A percentile compares a stretch with the other conserved stretches of the same genome.
These are phyloP conservation scores for Penicillium soppii DNA, from an alignment of 495 filamentous ascomycete species.

Conservation along the genomic window DNA sequence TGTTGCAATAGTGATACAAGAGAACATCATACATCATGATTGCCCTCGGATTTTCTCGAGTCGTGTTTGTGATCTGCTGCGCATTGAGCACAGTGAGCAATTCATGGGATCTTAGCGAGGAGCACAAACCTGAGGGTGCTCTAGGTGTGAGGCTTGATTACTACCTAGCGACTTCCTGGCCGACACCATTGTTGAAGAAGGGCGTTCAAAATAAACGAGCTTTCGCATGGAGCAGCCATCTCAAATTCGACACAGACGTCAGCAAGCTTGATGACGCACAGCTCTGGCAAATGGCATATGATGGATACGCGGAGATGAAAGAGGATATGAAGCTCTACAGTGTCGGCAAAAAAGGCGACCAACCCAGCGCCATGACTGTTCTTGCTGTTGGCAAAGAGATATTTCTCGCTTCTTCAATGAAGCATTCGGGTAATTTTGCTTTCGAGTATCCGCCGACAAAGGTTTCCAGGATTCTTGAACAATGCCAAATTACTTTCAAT, in stretches of 20 bases:
- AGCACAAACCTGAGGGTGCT: background rate
- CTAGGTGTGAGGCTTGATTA: background rate
- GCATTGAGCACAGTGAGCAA: background rate
- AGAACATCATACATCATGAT: background rate
- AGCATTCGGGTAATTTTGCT: slow-evolving; percentile 2
- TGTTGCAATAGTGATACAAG: background rate
- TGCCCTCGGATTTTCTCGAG: background rate
- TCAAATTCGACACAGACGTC: slow-evolving; percentile 7
- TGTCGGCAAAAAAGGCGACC: background rate
- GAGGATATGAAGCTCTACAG: slow-evolving; percentile 4
- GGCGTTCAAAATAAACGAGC: background rate
- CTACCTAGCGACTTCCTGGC: background rate
- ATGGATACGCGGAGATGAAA: slow-evolving; percentile 3
- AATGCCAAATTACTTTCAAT: slow-evolving; percentile 4
- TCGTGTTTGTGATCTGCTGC: background rate
- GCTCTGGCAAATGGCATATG: slow-evolving; percentile 11
- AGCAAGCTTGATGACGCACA: slow-evolving; percentile 2
- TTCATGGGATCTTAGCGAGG: background rate
- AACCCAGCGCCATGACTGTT: slow-evolving; percentile 8
- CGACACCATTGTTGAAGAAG: background rate
- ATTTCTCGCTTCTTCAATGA: slow-evolving; percentile 12
- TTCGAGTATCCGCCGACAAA: slow-evolving; percentile 1
- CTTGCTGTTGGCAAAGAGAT: slow-evolving; percentile 13
- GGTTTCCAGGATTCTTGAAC: slow-evolving; percentile 3
- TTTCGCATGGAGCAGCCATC: slow-evolving; percentile 9